Conservation (phyloP, 2,329 filamentous ascomycete genomes). For the Tolypocladium album region DNA sequence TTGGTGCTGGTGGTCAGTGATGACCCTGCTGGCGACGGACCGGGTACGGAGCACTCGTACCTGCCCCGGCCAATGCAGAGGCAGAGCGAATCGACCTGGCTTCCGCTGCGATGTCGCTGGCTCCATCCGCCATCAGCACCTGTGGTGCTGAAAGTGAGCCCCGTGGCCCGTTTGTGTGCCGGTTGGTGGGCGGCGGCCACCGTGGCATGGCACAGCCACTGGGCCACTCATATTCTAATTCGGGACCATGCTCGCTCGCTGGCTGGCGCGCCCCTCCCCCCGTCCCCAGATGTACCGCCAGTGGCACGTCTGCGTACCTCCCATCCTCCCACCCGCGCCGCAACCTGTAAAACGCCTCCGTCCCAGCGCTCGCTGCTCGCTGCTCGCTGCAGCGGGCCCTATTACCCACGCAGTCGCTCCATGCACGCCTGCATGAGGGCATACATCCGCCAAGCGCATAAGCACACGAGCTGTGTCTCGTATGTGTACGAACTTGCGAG, state of each 20-base stretch:
- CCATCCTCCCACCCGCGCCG: neutral
- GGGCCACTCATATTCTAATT: conserved; percentile 20
- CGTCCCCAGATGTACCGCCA: conserved; percentile 17
- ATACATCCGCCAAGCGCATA: neutral
- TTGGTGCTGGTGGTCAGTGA: neutral
- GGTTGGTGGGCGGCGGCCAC: conserved; percentile 4
- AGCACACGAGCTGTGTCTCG: neutral
- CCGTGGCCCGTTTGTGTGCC: neutral
- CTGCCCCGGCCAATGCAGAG: neutral
- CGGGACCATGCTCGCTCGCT: conserved; percentile 11
- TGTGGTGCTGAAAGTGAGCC: neutral
- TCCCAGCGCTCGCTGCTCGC: neutral
- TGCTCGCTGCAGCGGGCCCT: neutral
- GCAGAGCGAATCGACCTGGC: neutral
- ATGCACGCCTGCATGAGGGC: neutral
- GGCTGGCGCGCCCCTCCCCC: conserved; percentile 1
- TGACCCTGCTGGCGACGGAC: neutral
- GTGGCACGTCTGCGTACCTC: conserved; percentile 1
- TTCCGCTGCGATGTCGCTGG: neutral
- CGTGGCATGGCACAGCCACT: conserved; percentile 20
- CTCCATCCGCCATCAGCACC: neutral
- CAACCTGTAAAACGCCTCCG: neutral
- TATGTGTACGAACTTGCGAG: neutral
- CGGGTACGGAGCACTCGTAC: neutral
- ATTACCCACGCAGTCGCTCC: neutral